A percentile compares a stretch with the other conserved stretches of the same genome.
Evolutionary conservation across 768 basidiomycete species (phyloP).

Genomic region (Mycena olivaceomarginata): DNA sequence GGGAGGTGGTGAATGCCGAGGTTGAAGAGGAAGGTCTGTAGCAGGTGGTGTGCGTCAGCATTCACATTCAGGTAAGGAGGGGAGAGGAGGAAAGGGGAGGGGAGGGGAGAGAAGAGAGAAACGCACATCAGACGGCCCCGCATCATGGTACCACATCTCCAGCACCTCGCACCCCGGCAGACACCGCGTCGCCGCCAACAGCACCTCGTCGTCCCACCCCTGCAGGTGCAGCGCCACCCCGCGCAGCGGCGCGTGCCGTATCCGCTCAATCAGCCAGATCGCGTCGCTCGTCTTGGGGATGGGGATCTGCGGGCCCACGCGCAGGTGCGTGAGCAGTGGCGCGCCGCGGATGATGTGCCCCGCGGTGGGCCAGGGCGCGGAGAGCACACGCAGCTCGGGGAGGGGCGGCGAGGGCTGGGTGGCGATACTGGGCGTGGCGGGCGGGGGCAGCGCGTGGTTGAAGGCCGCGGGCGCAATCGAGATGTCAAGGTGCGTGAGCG

Average conservation of each 20-base stretch:
- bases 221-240: slow-evolving; percentile 12
- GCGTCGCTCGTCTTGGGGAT: slow-evolving; percentile 22
- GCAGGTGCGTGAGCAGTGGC: slow-evolving; percentile 15
- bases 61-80: no score
- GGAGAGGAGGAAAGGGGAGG: no score
- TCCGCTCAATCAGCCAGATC: slow-evolving; percentile 27
- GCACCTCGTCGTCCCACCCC: slow-evolving; percentile 39
- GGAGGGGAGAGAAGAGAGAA: background rate
- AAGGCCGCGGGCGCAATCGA: background rate
- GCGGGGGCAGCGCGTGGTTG: background rate
- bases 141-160: slow-evolving; percentile 29
- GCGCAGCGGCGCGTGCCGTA: background rate
- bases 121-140: slow-evolving; percentile 28
- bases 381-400: slow-evolving; percentile 24
- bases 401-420: slow-evolving; percentile 6
- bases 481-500: slow-evolving; percentile 14
- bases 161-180: slow-evolving; percentile 25
- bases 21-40: slow-evolving; percentile 28
- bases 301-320: slow-evolving; percentile 1
- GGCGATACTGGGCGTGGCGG: background rate
- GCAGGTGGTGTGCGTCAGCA: background rate
- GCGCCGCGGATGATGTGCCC: slow-evolving; percentile 16
- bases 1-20: slow-evolving; percentile 38
- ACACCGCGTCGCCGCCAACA: slow-evolving; percentile 35
- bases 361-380: slow-evolving; percentile 34